These are phyloP conservation scores for Euphrasia arctica DNA, from an alignment of 305 asterid genomes.

Conservation along the genomic window DNA sequence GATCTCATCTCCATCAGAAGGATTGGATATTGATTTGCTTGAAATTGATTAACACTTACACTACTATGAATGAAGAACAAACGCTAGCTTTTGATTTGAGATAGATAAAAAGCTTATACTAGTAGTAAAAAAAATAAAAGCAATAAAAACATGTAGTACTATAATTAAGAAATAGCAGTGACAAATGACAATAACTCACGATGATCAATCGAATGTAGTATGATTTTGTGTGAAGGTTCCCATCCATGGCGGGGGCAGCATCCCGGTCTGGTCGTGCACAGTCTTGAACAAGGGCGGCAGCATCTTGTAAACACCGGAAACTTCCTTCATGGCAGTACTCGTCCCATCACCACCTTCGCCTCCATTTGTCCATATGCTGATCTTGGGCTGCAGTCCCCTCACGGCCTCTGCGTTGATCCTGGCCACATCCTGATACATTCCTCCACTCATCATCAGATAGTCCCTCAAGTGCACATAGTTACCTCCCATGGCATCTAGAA, in stretches of 20 bases:
- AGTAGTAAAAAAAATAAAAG: too few species aligned
- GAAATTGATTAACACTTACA: too few species aligned
- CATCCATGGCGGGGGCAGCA: constrained; percentile 54
- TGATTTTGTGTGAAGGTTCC: constrained; percentile 28
- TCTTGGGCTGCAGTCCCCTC: constrained; percentile 42
- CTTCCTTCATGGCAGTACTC: constrained; percentile 35
- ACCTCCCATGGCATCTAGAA: constrained; percentile 37
- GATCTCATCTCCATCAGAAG: too few species aligned
- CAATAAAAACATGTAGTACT: too few species aligned
- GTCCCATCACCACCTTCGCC: not conserved
- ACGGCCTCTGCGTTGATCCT: constrained; percentile 41
- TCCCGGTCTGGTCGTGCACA: constrained; percentile 56
- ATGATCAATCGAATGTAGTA: too few species aligned
- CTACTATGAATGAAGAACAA: too few species aligned
- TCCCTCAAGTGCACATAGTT: constrained; percentile 42
- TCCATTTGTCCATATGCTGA: constrained; percentile 45
- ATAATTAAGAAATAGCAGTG: too few species aligned
- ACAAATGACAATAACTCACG: too few species aligned
- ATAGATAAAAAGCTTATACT: too few species aligned
- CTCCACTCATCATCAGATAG: constrained; percentile 42
- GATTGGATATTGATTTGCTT: too few species aligned
- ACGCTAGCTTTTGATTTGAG: too few species aligned
- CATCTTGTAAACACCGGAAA: constrained; percentile 45
- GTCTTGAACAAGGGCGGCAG: constrained; percentile 46
- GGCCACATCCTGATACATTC: constrained; percentile 41